Evolutionary conservation across 306 rosid genomes (phyloP), one percentile per base, ranked within the genome.

Genomic region (Vachellia pachyceras): DNA sequence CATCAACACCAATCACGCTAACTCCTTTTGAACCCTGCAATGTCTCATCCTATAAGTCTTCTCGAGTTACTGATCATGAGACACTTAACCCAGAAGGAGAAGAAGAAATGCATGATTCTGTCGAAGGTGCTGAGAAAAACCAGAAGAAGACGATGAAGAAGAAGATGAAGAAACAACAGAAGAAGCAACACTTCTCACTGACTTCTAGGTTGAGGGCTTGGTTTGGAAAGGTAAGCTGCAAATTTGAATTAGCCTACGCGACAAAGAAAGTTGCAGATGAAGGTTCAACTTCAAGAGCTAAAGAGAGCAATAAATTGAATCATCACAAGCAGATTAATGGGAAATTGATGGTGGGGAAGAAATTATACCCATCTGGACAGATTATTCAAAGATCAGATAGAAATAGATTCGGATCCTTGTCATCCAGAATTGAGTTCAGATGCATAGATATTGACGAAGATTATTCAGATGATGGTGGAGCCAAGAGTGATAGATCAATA

Each of bases 21-120:
- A 93, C 99, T 50, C 97, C 97, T 41, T 92, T 87, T 80, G 93
- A 90, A 58, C 91, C 99, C 81, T 93, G 97, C 92, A 91, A 91
- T 68, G 87, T 89, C 72, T 93, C 99, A 6, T 94, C 98, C 29
- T 81, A 84, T 0, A 97, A 90, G 20, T 95, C 99, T 3, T 87
- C 84, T 61, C 90, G 89, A 73, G 87, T 93, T 60, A 90, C 92
- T 18, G 60, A 9, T n/a, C 25, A 9, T 78, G 73, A 93, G 76
- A 97, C 89, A 47, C 89, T 90, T 20, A 87, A 72, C 69, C 82
- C 90, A 0, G 87, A 90, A 23, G 98, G 90, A 20, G 25, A 20
- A 0, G 33, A 57, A 29, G 33, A 29, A 29, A 29, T 29, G 77
- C 90, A 89, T 74, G 75, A 77, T 75, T 70, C 77, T 20, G 89